Conservation (phyloP, 2,329 filamentous ascomycete genomes). For the Sporothrix sp. region DNA sequence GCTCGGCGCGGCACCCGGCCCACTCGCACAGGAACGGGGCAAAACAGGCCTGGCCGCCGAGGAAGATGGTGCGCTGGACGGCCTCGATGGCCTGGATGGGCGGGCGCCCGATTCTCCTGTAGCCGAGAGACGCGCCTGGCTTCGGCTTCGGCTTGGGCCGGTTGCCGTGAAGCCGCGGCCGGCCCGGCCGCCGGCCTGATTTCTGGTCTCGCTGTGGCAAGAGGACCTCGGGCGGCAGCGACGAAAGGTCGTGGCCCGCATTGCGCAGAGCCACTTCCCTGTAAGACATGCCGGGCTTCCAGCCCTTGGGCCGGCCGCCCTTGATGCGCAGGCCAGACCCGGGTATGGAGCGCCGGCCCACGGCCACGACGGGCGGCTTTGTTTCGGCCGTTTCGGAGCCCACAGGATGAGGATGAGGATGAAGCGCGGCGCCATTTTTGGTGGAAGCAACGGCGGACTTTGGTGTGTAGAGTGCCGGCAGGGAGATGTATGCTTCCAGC, state of each 20-base stretch:
- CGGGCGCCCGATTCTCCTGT: slow-evolving; percentile 24
- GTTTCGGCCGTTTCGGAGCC: no score
- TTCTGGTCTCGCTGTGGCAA: slow-evolving; percentile 6
- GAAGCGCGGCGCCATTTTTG: no score
- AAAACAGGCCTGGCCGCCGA: slow-evolving; percentile 34
- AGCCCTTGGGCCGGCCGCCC: slow-evolving; percentile 42
- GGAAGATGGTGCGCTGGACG: slow-evolving; percentile 32
- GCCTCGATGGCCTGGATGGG: slow-evolving; percentile 25
- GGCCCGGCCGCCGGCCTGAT: slow-evolving; percentile 12
- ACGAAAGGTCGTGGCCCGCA: slow-evolving; percentile 8
- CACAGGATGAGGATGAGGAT: no score
- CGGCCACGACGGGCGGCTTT: neutral
- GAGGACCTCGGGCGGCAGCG: slow-evolving; percentile 5
- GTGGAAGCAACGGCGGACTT: no score
- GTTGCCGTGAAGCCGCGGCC: slow-evolving; percentile 1
- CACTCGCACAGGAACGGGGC: slow-evolving; percentile 51
- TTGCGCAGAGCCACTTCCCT: slow-evolving; percentile 17
- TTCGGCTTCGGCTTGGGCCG: neutral
- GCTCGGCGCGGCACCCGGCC: slow-evolving; percentile 46
- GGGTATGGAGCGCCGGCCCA: slow-evolving; percentile 5
- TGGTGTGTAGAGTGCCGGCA: neutral
- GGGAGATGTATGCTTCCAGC: neutral
- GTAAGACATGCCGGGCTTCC: slow-evolving; percentile 29
- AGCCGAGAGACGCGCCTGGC: slow-evolving; percentile 1
- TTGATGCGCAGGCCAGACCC: slow-evolving; percentile 15